These are phyloP conservation scores for Aspergillus phoenicis DNA, from an alignment of 2,329 filamentous ascomycete species.

Conservation along the genomic window DNA sequence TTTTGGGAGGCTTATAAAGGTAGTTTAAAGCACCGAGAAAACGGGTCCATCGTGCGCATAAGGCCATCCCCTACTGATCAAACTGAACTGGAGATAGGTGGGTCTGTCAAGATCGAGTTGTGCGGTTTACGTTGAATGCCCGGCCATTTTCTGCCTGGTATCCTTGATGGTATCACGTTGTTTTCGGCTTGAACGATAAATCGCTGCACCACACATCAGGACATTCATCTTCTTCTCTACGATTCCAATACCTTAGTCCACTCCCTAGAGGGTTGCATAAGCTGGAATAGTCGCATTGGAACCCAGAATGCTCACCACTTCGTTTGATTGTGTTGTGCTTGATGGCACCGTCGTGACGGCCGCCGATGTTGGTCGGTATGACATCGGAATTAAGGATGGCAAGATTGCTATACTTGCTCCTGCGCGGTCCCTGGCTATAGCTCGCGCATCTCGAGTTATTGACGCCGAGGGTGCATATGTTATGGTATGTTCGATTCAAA, in stretches of 20 bases:
- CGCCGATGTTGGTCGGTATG: conserved; percentile 45
- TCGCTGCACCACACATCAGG: not conserved
- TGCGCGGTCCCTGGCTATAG: conserved; percentile 36
- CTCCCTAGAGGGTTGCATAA: not conserved
- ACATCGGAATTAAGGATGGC: conserved; percentile 48
- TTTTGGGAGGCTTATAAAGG: too few relatives aligned
- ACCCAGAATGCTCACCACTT: not conserved
- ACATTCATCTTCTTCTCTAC: not conserved
- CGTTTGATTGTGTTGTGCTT: conserved; percentile 44
- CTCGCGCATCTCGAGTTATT: conserved; percentile 37
- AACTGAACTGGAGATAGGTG: not conserved
- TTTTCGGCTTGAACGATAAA: not conserved
- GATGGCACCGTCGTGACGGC: conserved; percentile 51
- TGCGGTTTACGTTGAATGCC: not conserved
- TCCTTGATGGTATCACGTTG: not conserved
- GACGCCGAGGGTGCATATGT: conserved; percentile 50
- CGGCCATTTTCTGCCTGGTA: not conserved
- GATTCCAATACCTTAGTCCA: not conserved
- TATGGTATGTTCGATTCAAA: conserved; percentile 29
- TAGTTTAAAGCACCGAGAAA: too few relatives aligned
- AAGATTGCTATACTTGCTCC: conserved; percentile 48
- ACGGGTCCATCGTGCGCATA: not conserved
- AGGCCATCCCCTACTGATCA: not conserved
- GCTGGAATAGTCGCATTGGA: not conserved
- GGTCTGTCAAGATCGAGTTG: not conserved